These are phyloP conservation scores for Furcasterigmium sp. DNA, from an alignment of 2,329 filamentous ascomycete genomes.

Conservation along the genomic window DNA sequence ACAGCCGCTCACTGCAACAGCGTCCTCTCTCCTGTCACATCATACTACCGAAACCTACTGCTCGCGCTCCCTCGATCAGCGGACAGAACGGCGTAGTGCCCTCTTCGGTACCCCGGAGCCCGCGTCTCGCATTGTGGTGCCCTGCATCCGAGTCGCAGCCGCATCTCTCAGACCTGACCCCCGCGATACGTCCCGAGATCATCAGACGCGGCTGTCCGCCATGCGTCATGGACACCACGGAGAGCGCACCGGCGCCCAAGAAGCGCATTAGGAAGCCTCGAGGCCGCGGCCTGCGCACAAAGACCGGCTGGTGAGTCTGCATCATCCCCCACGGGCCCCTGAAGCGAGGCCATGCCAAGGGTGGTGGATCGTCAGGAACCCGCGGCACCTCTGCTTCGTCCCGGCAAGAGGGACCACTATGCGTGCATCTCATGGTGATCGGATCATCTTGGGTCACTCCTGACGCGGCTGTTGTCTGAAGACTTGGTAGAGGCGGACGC, in stretches of 20 bases:
- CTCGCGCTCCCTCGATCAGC: no score
- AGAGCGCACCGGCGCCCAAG: slow-evolving; percentile 5
- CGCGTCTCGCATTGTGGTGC: neutral
- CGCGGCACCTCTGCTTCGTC: no score
- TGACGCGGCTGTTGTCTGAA: neutral
- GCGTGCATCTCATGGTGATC: no score
- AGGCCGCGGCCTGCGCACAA: slow-evolving; percentile 35
- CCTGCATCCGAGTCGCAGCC: neutral
- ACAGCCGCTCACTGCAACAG: neutral
- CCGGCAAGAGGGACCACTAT: no score
- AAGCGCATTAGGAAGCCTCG: slow-evolving; percentile 27
- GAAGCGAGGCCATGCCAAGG: no score
- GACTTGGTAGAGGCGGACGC: neutral
- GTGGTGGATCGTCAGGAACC: no score
- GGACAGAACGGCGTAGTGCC: neutral
- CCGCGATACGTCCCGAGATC: neutral
- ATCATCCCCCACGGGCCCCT: no score
- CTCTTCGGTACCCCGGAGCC: neutral
- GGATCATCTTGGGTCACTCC: no score
- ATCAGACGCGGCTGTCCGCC: neutral
- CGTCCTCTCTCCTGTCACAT: no score
- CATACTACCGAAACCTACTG: no score
- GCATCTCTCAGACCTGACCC: neutral
- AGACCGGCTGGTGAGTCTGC: slow-evolving; percentile 32
- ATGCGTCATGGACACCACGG: neutral